Conservation (phyloP, 345 rosid genomes). For the Murraya paniculata region DNA sequence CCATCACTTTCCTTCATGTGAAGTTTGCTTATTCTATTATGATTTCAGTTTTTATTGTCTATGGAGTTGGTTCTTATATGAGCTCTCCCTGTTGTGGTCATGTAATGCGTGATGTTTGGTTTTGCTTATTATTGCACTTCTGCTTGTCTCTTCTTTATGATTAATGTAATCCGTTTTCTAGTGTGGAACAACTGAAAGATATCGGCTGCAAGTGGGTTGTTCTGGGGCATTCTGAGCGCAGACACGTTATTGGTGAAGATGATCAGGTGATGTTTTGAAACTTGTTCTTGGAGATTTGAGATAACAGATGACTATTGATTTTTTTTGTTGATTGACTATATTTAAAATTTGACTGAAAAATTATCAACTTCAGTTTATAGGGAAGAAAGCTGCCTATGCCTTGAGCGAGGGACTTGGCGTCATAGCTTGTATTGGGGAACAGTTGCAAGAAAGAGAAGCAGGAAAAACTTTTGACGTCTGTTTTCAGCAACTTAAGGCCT, state of each 20-base stretch:
- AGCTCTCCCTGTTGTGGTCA: neutral
- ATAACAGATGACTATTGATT: neutral
- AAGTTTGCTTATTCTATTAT: neutral
- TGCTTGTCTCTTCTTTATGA: neutral
- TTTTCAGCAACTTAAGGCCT: slow-evolving; percentile 83
- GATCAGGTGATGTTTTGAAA: slow-evolving; percentile 56
- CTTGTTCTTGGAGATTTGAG: neutral
- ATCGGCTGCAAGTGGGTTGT: slow-evolving; percentile 95
- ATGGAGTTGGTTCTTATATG: neutral
- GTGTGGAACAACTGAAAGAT: slow-evolving; percentile 93
- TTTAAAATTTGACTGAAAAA: slow-evolving; percentile 12
- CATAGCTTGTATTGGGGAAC: slow-evolving; percentile 94
- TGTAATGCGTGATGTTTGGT: neutral
- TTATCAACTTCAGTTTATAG: slow-evolving; percentile 62
- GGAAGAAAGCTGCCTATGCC: slow-evolving; percentile 96
- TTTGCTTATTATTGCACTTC: neutral
- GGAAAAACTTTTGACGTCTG: slow-evolving; percentile 97
- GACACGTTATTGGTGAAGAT: slow-evolving; percentile 90
- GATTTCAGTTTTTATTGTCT: neutral
- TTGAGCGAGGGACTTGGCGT: slow-evolving; percentile 86
- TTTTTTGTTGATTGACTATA: neutral
- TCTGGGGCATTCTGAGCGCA: slow-evolving; percentile 97
- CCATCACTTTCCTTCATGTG: neutral
- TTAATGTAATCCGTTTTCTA: slow-evolving; percentile 25
- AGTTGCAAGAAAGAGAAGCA: slow-evolving; percentile 86